Percentiles rank a stretch among this genome's conserved stretches.
These are phyloP conservation scores for Fusarium cicatricum DNA, from an alignment of 2,329 filamentous ascomycete genomes.

Conservation along the genomic window DNA sequence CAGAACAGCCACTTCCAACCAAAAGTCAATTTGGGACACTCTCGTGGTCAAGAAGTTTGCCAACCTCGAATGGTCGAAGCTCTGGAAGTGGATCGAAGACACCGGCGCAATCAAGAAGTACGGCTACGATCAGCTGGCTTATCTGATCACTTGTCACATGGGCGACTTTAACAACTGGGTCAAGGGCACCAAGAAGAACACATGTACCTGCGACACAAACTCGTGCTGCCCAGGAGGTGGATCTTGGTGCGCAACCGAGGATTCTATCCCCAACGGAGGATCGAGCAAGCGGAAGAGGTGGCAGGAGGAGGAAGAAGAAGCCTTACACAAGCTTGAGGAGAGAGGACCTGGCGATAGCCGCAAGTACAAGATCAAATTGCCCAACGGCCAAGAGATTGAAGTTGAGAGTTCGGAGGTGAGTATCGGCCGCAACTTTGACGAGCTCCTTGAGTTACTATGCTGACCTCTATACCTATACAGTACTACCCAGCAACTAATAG, in stretches of 20 bases:
- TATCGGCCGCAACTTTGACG: background rate
- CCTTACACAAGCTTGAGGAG: background rate
- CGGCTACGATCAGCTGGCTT: constrained; percentile 13
- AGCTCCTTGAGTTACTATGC: background rate
- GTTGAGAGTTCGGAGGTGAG: constrained; percentile 6
- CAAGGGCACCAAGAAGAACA: constrained; percentile 1
- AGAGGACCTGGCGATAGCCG: constrained; percentile 3
- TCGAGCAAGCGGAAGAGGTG: constrained; percentile 10
- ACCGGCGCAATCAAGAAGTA: background rate
- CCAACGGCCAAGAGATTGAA: background rate
- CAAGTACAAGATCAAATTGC: constrained; percentile 9
- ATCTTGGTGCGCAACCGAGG: constrained; percentile 12
- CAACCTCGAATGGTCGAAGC: constrained; percentile 7
- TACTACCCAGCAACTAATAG: constrained; percentile 7
- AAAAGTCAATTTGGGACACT: constrained; percentile 8
- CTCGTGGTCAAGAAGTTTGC: constrained; percentile 5
- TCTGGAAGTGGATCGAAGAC: constrained; percentile 8
- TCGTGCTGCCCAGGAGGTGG: constrained; percentile 11
- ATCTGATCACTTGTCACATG: constrained; percentile 11
- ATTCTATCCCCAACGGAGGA: constrained; percentile 6
- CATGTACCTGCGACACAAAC: constrained; percentile 5
- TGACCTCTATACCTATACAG: constrained; percentile 2
- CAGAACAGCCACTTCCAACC: background rate
- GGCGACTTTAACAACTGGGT: too few species aligned
- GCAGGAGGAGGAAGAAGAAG: constrained; percentile 5